Percentiles rank a stretch among this genome's conserved stretches.
phyloP scores from a whole-genome alignment of 345 rosid genomes.

The Noccaea bulbosa region DNA sequence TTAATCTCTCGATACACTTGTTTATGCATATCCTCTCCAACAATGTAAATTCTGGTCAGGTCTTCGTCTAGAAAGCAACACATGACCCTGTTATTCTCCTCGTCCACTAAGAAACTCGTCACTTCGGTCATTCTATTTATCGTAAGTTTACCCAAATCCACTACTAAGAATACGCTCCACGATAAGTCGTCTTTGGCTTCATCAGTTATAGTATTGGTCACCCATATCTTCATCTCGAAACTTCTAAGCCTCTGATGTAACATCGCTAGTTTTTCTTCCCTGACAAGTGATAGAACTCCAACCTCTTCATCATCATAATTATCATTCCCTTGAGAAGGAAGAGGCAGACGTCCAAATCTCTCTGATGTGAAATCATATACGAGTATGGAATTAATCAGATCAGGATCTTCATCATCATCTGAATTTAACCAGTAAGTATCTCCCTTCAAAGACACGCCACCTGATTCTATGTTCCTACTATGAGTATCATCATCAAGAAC shows the following conservation, averaged over 20 bases:
- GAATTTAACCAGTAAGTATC: not conserved
- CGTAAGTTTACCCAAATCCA: not conserved
- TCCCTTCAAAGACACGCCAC: not conserved
- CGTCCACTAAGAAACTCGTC: not conserved
- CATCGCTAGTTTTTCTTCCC: not conserved
- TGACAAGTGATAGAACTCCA: not conserved
- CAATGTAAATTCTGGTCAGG: not conserved
- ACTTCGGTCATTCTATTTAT: not conserved
- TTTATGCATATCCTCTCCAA: not conserved
- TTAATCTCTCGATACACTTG: not conserved
- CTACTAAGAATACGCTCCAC: not conserved
- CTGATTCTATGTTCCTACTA: too few relatives aligned
- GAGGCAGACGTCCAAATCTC: not conserved
- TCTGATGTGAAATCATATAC: not conserved
- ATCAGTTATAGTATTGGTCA: not conserved
- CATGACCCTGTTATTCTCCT: not conserved
- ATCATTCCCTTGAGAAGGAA: not conserved
- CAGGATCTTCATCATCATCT: not conserved
- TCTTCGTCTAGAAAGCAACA: not conserved
- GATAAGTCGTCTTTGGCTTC: not conserved
- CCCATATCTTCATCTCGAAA: not conserved
- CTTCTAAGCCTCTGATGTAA: not conserved
- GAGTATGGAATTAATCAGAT: not conserved
- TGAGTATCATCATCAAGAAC: not conserved
- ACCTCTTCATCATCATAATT: too few relatives aligned